Conservation (phyloP, 192 early-diverging fungal genomes). For the Geranomyces variabilis region DNA sequence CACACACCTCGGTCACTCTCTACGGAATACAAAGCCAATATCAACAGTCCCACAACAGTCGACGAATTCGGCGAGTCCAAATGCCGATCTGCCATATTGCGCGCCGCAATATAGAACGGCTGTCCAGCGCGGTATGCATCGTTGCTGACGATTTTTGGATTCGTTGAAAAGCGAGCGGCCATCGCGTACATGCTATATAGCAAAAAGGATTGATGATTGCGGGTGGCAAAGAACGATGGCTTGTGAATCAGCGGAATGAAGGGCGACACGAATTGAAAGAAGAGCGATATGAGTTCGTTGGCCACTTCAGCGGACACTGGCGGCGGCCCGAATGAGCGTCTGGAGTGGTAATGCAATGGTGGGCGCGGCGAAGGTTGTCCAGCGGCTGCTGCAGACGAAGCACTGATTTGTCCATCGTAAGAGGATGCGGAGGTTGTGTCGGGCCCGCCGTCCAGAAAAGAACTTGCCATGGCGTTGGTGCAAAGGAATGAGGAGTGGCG, state of each 20-base stretch:
- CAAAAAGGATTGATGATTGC: constrained; percentile 27
- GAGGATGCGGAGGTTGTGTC: no score
- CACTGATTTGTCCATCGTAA: constrained; percentile 29
- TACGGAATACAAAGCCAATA: constrained; percentile 38
- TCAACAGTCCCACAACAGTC: constrained; percentile 35
- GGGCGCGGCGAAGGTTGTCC: no score
- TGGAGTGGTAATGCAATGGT: no score
- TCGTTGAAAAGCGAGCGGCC: constrained; percentile 43
- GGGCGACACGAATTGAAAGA: constrained; percentile 29
- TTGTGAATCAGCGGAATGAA: constrained; percentile 40
- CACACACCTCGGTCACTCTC: constrained; percentile 27
- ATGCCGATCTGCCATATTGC: constrained; percentile 42
- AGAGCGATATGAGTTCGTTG: no score
- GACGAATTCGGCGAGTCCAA: constrained; percentile 38
- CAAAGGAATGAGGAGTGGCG: neutral
- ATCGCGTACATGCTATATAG: constrained; percentile 48
- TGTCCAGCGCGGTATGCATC: constrained; percentile 27
- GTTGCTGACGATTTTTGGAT: constrained; percentile 28
- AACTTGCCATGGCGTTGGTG: neutral
- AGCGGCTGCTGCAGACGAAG: no score
- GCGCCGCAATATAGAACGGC: constrained; percentile 43
- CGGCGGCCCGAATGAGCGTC: no score
- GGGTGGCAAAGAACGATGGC: constrained; percentile 20
- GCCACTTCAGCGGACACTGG: no score
- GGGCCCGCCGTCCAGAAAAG: no score